Evolutionary conservation across 768 basidiomycete species (phyloP).

Genomic region (Mycena galericulata): DNA sequence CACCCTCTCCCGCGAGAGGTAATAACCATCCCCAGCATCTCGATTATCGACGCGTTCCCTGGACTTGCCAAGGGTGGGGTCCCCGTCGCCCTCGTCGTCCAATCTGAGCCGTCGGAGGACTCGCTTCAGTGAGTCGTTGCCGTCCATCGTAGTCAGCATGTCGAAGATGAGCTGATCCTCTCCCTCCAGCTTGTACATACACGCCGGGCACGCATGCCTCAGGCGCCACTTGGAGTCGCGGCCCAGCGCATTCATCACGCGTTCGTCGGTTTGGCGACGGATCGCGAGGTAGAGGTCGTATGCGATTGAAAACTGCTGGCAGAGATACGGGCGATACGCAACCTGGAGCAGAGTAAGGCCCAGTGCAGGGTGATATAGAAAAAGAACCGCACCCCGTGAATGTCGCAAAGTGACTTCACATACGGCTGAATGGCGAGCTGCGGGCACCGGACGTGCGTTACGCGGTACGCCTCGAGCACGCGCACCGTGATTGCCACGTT

Average conservation of each 20-base stretch:
- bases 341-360: not conserved
- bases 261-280: constrained; percentile 13
- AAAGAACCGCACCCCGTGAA: no score
- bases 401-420: no score
- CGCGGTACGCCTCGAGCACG: no score
- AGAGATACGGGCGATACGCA: constrained; percentile 26
- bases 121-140: constrained; percentile 41
- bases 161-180: constrained; percentile 29
- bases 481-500: no score
- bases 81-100: constrained; percentile 3
- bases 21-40: no score
- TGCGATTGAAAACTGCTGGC: no score
- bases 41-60: no score
- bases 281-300: no score
- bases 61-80: constrained; percentile 10
- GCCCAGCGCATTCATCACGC: constrained; percentile 29
- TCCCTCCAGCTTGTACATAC: no score
- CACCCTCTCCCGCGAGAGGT: no score
- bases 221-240: constrained; percentile 38
- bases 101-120: not conserved
- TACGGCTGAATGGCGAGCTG: no score
- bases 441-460: no score
- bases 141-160: constrained; percentile 40
- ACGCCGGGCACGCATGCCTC: constrained; percentile 42
- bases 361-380: not conserved